Conservation (phyloP, 345 rosid genomes). For the Psidium guajava region DNA sequence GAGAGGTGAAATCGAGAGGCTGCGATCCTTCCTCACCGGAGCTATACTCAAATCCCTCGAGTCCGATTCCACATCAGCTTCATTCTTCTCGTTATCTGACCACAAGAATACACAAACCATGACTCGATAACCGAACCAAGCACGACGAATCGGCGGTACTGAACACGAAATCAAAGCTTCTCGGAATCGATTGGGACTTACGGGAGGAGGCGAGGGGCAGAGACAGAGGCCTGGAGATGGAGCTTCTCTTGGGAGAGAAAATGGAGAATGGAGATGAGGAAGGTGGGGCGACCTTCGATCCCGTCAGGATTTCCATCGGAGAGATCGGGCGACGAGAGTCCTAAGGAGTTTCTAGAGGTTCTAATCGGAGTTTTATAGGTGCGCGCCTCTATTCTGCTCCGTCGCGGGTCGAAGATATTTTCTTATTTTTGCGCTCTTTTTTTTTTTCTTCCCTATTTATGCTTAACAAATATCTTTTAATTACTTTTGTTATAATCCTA, state of each 20-base stretch:
- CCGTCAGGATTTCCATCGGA: slow-evolving; percentile 48
- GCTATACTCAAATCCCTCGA: slow-evolving; percentile 43
- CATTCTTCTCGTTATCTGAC: slow-evolving; percentile 38
- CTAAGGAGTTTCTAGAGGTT: background rate
- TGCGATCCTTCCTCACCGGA: slow-evolving; percentile 38
- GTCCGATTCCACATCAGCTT: slow-evolving; percentile 45
- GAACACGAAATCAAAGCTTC: background rate
- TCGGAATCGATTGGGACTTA: slow-evolving; percentile 9
- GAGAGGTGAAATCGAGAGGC: slow-evolving; percentile 17
- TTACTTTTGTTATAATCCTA: background rate
- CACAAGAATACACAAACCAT: background rate
- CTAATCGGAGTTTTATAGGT: background rate
- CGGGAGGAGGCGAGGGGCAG: slow-evolving; percentile 54
- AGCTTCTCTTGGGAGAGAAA: slow-evolving; percentile 43
- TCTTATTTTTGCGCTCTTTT: background rate
- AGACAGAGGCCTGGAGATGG: slow-evolving; percentile 18
- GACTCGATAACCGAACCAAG: background rate
- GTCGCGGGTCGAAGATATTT: background rate
- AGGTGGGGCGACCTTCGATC: slow-evolving; percentile 40
- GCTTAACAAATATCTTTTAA: background rate
- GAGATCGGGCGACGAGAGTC: background rate
- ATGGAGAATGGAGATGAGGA: slow-evolving; percentile 39
- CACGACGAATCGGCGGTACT: background rate
- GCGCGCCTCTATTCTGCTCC: background rate
- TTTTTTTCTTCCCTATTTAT: background rate